phyloP scores from a whole-genome alignment of 1,139 yeast genomes.

The Barnettozyma hawaiiensis region DNA sequence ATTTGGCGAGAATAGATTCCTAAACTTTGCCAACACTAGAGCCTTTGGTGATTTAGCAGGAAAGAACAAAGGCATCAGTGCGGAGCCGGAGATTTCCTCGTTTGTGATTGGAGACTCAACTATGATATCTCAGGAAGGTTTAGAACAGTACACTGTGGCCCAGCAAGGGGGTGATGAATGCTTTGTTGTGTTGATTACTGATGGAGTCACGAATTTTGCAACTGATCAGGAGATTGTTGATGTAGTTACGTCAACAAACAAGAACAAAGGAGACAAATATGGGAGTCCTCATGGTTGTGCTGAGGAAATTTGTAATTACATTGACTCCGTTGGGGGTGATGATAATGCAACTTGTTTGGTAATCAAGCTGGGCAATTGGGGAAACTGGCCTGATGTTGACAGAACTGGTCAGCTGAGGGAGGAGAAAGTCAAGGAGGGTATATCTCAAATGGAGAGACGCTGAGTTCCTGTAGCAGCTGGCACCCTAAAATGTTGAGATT shows the following conservation, averaged over 20 bases:
- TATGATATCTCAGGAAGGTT: slow-evolving; percentile 21
- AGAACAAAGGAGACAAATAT: slow-evolving; percentile 49
- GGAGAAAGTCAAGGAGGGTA: slow-evolving; percentile 53
- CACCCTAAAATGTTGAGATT: not conserved
- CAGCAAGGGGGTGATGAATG: slow-evolving; percentile 66
- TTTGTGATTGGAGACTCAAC: slow-evolving; percentile 53
- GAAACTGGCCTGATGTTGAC: slow-evolving; percentile 80
- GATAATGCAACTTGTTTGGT: slow-evolving; percentile 92
- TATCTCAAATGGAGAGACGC: slow-evolving; percentile 36
- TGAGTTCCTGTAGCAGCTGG: not conserved
- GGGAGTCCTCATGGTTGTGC: slow-evolving; percentile 71
- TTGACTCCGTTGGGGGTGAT: slow-evolving; percentile 85
- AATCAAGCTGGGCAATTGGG: slow-evolving; percentile 84
- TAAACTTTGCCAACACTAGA: slow-evolving; percentile 81
- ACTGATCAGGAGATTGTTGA: slow-evolving; percentile 92
- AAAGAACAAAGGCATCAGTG: slow-evolving; percentile 77
- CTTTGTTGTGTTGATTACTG: slow-evolving; percentile 71
- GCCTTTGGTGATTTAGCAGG: slow-evolving; percentile 85
- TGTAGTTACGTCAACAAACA: slow-evolving; percentile 71
- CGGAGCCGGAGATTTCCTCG: slow-evolving; percentile 85
- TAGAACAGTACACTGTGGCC: slow-evolving; percentile 30
- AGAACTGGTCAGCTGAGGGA: slow-evolving; percentile 80
- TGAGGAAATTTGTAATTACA: slow-evolving; percentile 74
- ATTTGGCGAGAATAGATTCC: slow-evolving; percentile 84
- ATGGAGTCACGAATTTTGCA: slow-evolving; percentile 77